These are phyloP conservation scores for Mortierella sp. DNA, from an alignment of 371 early-diverging fungal genomes.

Conservation along the genomic window DNA sequence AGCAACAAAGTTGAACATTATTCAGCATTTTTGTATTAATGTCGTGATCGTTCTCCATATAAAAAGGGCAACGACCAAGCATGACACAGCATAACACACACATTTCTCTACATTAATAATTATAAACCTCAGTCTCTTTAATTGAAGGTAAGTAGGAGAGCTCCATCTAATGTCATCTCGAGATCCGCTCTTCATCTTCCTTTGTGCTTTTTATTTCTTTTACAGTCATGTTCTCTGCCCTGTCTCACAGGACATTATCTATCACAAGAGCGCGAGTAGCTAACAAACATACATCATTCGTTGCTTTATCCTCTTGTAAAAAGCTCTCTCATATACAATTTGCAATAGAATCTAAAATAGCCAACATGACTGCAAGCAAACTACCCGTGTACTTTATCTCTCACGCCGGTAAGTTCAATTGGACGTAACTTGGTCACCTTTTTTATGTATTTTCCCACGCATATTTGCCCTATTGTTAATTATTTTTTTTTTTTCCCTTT, in stretches of 20 bases:
- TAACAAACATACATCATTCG: neutral
- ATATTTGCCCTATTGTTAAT: neutral
- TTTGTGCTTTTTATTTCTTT: neutral
- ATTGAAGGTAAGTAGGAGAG: too few relatives aligned
- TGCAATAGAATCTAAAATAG: neutral
- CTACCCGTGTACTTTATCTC: constrained; percentile 51
- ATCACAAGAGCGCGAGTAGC: too few relatives aligned
- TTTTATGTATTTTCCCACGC: neutral
- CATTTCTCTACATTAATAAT: too few relatives aligned
- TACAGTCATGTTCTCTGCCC: neutral
- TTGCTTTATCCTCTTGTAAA: neutral
- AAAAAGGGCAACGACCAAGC: too few relatives aligned
- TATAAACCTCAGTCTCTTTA: too few relatives aligned
- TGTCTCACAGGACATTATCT: neutral
- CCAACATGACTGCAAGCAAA: constrained; percentile 32
- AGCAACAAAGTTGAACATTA: too few relatives aligned
- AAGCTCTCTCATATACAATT: neutral
- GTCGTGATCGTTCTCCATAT: too few relatives aligned
- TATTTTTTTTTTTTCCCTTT: neutral
- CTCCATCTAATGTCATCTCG: neutral
- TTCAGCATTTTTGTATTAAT: too few relatives aligned
- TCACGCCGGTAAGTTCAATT: constrained; percentile 37
- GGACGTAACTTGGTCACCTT: neutral
- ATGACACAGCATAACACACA: too few relatives aligned
- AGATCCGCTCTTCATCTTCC: neutral